Evolutionary conservation across 2,329 filamentous ascomycete genomes (phyloP), one percentile per base, ranked within the genome.

Genomic region (Beauveria sp.): DNA sequence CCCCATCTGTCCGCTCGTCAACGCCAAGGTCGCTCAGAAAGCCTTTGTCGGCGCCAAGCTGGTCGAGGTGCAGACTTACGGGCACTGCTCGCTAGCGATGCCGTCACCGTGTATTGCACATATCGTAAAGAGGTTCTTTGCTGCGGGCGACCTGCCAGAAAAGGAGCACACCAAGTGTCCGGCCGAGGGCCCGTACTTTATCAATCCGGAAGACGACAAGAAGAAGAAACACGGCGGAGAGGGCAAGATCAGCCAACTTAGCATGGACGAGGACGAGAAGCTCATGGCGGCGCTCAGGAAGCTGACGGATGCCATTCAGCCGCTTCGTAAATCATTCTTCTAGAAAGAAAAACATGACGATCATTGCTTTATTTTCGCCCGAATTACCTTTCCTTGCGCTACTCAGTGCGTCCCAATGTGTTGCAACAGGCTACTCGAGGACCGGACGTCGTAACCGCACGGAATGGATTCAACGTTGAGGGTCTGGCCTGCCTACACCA

Each of bases 1-100:
- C 5, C 84, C 85, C 0, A 80, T 87, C 1, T 87, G 84, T 30
- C 72, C 77, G 2, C 64, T 79, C 0, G 64, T 71, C 0, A 79
- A 76, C 3, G 77, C 77, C 1, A 66, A 66, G 37, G 69, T 68
- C 0, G 76, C 77, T 0, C 69, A 70, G 2, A 64, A 65, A 1
- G 70, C 71, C 0, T 78, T 76, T 61, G 68, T 69, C 16, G 73
- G 67, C 5, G 75, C 77, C 5, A 68, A 68, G 6, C 68, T 79
- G 3, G 66, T 79, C 1, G 75, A 78, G 61, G 70, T 79, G 43
- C 67, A 73, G 57, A 76, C 72, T 0, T 79, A 79, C 18, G 77
- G 77, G 0, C 77, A 79, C 59, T 78, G 76, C 62, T 75, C 75
- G 1, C 58, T 74, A 2, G 71, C 75, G 0, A 66, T 74, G 22